Percentiles rank a stretch among this genome's conserved stretches.
phyloP scores from a whole-genome alignment of 192 early-diverging fungal species.

The Coemansia sp. region DNA sequence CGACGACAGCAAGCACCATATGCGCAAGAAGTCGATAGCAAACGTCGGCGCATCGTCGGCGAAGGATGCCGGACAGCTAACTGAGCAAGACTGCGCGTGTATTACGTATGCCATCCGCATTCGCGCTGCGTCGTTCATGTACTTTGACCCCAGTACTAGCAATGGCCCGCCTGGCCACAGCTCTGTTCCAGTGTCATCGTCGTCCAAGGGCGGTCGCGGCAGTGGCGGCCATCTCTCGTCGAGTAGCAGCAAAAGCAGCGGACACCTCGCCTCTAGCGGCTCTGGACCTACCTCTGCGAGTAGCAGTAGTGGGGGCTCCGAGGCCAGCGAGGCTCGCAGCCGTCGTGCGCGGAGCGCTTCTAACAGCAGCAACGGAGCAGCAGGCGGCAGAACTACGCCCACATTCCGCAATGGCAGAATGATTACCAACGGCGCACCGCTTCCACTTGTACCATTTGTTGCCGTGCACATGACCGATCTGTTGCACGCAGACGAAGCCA shows the following conservation, averaged over 20 bases:
- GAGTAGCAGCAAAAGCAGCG: slow-evolving; percentile 18
- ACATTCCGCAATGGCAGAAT: slow-evolving; percentile 42
- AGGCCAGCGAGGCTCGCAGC: slow-evolving; percentile 28
- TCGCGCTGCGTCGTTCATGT: slow-evolving; percentile 52
- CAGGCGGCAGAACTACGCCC: slow-evolving; percentile 21
- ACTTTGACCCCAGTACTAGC: slow-evolving; percentile 33
- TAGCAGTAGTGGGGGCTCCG: slow-evolving; percentile 18
- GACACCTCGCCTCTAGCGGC: neutral
- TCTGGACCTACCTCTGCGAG: neutral
- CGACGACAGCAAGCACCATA: slow-evolving; percentile 35
- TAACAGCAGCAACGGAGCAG: slow-evolving; percentile 35
- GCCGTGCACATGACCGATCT: slow-evolving; percentile 60
- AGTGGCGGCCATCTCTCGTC: slow-evolving; percentile 37
- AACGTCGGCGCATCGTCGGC: slow-evolving; percentile 11
- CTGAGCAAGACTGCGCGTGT: slow-evolving; percentile 56
- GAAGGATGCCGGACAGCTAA: slow-evolving; percentile 35
- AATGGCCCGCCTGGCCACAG: slow-evolving; percentile 22
- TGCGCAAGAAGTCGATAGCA: slow-evolving; percentile 47
- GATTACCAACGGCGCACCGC: slow-evolving; percentile 38
- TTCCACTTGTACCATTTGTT: slow-evolving; percentile 56
- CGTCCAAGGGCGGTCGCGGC: slow-evolving; percentile 34
- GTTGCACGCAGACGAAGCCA: slow-evolving; percentile 57
- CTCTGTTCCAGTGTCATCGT: slow-evolving; percentile 35
- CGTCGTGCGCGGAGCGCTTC: slow-evolving; percentile 49
- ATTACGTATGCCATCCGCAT: slow-evolving; percentile 55